phyloP scores from a whole-genome alignment of 2,329 filamentous ascomycete genomes.

The Cylindrodendrum hubeiense region DNA sequence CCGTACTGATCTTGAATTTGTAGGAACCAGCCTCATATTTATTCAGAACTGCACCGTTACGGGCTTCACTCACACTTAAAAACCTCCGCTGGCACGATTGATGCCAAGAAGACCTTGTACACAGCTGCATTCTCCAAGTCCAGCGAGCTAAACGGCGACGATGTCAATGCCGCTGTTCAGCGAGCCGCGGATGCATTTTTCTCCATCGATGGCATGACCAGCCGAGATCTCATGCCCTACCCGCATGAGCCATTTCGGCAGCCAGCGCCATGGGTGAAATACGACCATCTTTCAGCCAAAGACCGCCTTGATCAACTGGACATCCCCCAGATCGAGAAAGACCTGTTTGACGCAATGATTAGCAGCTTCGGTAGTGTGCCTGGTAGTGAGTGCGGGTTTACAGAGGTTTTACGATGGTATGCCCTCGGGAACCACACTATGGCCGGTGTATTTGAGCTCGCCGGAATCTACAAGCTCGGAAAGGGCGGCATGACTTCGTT shows the following conservation, averaged over 20 bases:
- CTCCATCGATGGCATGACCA: slow-evolving; percentile 44
- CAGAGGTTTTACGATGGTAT: slow-evolving; percentile 35
- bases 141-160: neutral
- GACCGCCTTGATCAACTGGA: slow-evolving; percentile 47
- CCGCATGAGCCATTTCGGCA: slow-evolving; percentile 48
- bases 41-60: slow-evolving; percentile 31
- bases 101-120: slow-evolving; percentile 21
- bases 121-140: neutral
- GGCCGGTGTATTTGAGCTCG: slow-evolving; percentile 26
- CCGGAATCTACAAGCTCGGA: slow-evolving; percentile 31
- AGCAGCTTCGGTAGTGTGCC: slow-evolving; percentile 30
- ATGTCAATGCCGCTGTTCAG: slow-evolving; percentile 14
- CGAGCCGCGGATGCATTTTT: slow-evolving; percentile 45
- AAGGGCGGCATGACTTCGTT: slow-evolving; percentile 36
- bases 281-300: slow-evolving; percentile 40
- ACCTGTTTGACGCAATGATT: slow-evolving; percentile 30
- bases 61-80: slow-evolving; percentile 33
- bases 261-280: slow-evolving; percentile 43
- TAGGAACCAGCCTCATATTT: slow-evolving; percentile 37
- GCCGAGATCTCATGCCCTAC: slow-evolving; percentile 50
- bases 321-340: slow-evolving; percentile 31
- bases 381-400: slow-evolving; percentile 16
- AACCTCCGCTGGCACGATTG: slow-evolving; percentile 23
- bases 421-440: slow-evolving; percentile 27
- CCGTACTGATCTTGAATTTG: neutral